These are phyloP conservation scores for Candida smagusa DNA, from an alignment of 1,139 yeast species.

Conservation along the genomic window DNA sequence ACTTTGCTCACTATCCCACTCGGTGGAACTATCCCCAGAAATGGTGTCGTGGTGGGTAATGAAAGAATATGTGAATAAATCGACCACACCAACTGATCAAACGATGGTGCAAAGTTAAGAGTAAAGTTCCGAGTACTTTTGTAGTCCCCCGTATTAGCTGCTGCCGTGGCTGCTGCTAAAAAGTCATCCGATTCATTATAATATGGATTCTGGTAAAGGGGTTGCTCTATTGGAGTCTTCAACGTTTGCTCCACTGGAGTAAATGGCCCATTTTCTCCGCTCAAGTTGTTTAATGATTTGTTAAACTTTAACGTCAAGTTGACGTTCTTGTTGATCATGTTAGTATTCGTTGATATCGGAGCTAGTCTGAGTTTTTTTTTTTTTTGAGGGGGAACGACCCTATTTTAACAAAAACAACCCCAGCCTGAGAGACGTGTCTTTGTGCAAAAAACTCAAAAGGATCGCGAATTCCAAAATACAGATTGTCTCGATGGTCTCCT, in stretches of 20 bases:
- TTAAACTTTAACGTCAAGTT: slow-evolving; percentile 30
- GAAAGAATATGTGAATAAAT: slow-evolving; percentile 35
- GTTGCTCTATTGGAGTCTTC: slow-evolving; percentile 38
- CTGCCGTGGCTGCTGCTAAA: slow-evolving; percentile 20
- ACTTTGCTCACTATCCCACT: slow-evolving; percentile 45
- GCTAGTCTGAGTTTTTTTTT: neutral
- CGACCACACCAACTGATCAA: slow-evolving; percentile 38
- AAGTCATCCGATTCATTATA: slow-evolving; percentile 46
- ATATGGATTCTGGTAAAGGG: slow-evolving; percentile 27
- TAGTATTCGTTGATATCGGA: neutral
- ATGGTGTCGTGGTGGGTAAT: slow-evolving; percentile 47
- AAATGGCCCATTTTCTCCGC: slow-evolving; percentile 30
- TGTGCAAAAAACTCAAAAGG: neutral
- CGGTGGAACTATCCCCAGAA: slow-evolving; percentile 42
- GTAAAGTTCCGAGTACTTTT: slow-evolving; percentile 32
- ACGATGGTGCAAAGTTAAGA: slow-evolving; percentile 32
- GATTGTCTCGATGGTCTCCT: too few species aligned
- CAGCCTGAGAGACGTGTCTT: neutral
- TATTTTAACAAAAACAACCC: neutral
- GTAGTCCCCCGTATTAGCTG: slow-evolving; percentile 2
- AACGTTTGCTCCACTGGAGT: slow-evolving; percentile 48
- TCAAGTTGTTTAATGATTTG: slow-evolving; percentile 24
- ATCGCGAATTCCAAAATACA: too few species aligned
- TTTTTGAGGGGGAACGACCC: neutral
- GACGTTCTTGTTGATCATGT: slow-evolving; percentile 26